Evolutionary conservation across 169 alveolate genomes (phyloP).

Genomic region (Eimeria necatrix): DNA sequence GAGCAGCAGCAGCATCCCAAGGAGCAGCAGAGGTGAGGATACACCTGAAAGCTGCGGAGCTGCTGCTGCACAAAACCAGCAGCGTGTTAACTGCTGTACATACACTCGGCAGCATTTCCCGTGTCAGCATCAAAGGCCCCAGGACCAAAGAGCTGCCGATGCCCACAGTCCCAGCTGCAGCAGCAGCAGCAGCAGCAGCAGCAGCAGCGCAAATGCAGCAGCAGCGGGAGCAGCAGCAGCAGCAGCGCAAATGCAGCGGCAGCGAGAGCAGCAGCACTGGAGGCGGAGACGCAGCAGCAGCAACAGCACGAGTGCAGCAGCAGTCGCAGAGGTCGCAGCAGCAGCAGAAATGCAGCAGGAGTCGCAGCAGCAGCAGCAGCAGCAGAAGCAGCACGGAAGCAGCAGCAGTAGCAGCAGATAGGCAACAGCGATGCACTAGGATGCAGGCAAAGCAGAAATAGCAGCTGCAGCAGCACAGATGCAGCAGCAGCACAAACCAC

Average conservation of each 20-base stretch:
- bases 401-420: neutral
- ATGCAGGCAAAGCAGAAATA: neutral
- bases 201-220: neutral
- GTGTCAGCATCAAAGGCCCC: conserved; percentile 86
- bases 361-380: neutral
- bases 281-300: neutral
- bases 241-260: neutral
- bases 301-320: neutral
- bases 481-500: neutral
- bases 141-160: conserved; percentile 87
- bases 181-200: conserved; percentile 10
- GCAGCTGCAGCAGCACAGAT: neutral
- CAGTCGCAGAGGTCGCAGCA: neutral
- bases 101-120: conserved; percentile 86
- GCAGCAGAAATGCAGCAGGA: conserved; percentile 22
- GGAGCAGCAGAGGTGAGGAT: conserved; percentile 71
- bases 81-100: conserved; percentile 77
- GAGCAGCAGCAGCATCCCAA: conserved; percentile 48
- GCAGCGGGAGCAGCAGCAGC: neutral
- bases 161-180: conserved; percentile 86
- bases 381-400: conserved; percentile 77
- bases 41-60: conserved; percentile 76
- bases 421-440: neutral
- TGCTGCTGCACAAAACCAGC: conserved; percentile 72
- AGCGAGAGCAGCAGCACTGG: neutral